These are phyloP conservation scores for Babesia ovis DNA, from an alignment of 169 alveolate species.

Conservation along the genomic window DNA sequence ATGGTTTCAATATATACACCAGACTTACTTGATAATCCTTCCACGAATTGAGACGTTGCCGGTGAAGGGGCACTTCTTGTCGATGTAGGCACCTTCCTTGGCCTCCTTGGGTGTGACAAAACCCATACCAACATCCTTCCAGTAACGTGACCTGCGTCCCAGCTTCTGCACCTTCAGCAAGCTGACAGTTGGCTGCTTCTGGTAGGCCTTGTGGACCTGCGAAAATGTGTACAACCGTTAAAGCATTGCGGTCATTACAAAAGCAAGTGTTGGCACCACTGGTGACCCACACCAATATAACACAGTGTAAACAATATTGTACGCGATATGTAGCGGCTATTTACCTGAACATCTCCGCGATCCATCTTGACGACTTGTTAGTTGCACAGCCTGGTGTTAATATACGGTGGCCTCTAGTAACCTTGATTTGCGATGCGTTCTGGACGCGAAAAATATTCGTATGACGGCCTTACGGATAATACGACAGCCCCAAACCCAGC, in stretches of 20 bases:
- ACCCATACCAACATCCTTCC: constrained; percentile 97
- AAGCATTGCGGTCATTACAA: too few relatives aligned
- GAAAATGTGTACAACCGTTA: neutral
- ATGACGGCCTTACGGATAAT: neutral
- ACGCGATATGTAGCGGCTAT: neutral
- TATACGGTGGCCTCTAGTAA: neutral
- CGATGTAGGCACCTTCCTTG: constrained; percentile 96
- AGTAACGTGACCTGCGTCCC: constrained; percentile 87
- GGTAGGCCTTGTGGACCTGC: constrained; percentile 67
- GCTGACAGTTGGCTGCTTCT: constrained; percentile 68
- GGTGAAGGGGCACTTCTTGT: constrained; percentile 99
- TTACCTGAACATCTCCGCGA: constrained; percentile 64
- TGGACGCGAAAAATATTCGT: neutral
- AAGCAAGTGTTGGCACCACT: neutral
- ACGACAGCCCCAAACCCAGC: neutral
- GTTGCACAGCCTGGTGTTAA: neutral
- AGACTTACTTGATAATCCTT: constrained; percentile 88
- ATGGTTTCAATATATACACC: neutral
- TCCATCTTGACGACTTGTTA: constrained; percentile 36
- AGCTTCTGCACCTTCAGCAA: constrained; percentile 49
- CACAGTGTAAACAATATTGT: neutral
- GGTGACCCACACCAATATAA: neutral
- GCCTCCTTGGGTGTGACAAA: constrained; percentile 98
- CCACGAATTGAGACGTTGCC: constrained; percentile 98
- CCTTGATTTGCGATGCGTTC: neutral